Base-by-base conservation (phyloP, 305 asterid species). In the Stenogyne calaminthoides region DNA sequence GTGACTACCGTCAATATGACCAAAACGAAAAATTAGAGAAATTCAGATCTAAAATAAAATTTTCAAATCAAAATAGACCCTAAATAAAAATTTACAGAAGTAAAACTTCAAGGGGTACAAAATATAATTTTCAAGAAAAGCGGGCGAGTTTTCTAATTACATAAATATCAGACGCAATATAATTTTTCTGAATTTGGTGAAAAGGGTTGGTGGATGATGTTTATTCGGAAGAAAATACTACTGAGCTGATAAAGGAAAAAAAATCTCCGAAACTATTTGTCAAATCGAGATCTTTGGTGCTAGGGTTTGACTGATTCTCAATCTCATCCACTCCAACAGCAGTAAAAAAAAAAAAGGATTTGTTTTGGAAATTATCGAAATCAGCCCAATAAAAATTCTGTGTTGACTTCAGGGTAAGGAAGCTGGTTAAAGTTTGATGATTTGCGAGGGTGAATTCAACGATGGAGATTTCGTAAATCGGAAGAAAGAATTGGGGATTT, bases 381-480 rank as follows among this genome's bases (percentile, higher is more conserved):
- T 51, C 60, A 42, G 25, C 18, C 16, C 67, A 7, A 16, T 9
- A 57, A 57, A 44, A 27, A 15, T 27, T 15, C 56, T 44, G 69
- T 44, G 69, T 64, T 66, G 42, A 34, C 69, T 37, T 70, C 14
- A 4, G 60, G 56, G 10, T 2, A 62, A 60, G 32, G 18, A 27
- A 36, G 64, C 56, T 27, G 66, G 64, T 11, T 47, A 19, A 8
- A 34, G 55, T 69, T 55, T 32, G 72, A 67, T 67, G 74, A 59
- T 29, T 40, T 29, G 46, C 14, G 75, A 6, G 56, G 68, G 63
- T 68, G 72, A 54, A 62, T 72, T 32, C 51, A 69, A 1, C n/a
- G 75, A 25, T 29, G 77, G 67, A 32, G 20, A 6, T 32, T 29
- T 76, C 32, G 9, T 76, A 39, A 66, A 63, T 55, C 14, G 19